A percentile compares a stretch with the other conserved stretches of the same genome.
Conservation (phyloP, 2,329 filamentous ascomycete species). For the Bipolaris cookei region DNA sequence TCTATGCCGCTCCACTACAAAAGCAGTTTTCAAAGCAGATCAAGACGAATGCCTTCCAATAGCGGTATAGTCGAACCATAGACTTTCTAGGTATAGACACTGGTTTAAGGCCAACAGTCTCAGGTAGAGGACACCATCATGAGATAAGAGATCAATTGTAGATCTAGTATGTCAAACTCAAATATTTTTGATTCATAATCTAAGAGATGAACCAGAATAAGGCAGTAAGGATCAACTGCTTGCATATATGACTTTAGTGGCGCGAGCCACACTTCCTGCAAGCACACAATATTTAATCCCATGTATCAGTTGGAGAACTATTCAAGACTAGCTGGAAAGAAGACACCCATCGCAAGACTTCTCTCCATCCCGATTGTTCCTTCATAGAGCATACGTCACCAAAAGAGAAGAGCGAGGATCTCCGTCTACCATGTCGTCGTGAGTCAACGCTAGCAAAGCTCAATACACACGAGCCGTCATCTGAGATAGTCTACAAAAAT, state of each 20-base stretch:
- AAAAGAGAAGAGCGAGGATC: not conserved
- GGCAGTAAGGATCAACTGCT: too few relatives aligned
- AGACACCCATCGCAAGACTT: not conserved
- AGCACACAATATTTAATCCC: too few relatives aligned
- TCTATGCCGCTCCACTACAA: not conserved
- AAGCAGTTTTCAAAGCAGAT: too few relatives aligned
- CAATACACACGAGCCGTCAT: not conserved
- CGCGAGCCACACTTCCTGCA: too few relatives aligned
- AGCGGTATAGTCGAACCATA: not conserved
- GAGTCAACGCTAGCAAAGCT: not conserved
- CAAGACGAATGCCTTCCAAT: too few relatives aligned
- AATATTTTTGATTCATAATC: not conserved
- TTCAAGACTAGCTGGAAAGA: not conserved
- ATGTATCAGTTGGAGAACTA: not conserved
- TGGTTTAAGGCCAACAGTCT: not conserved
- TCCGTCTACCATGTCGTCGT: not conserved
- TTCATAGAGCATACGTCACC: not conserved
- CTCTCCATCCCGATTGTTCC: not conserved
- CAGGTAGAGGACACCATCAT: not conserved
- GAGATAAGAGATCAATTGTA: not conserved
- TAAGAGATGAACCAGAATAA: not conserved
- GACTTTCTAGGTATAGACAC: not conserved
- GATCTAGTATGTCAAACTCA: not conserved
- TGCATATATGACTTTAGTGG: too few relatives aligned
- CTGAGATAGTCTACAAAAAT: not conserved